Base-by-base conservation (phyloP, 2,329 filamentous ascomycete genomes). In the Phyllosticta citriasiana region DNA sequence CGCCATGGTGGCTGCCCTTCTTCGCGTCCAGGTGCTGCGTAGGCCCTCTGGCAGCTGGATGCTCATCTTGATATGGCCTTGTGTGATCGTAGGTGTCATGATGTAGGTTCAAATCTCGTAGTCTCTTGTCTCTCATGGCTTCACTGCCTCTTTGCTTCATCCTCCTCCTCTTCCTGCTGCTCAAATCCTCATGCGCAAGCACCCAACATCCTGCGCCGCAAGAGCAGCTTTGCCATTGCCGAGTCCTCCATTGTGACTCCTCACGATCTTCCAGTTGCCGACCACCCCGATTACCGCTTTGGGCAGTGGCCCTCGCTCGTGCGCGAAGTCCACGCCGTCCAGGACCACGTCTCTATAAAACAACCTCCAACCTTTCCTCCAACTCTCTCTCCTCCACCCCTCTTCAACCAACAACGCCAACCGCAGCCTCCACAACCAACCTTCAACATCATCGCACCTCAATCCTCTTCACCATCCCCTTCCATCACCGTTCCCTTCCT, bases 371-470 rank as follows among this genome's bases (percentile, higher is more conserved):
- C 30, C 30, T 51, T 25, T 61, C 55, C 33, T 55, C 57, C 57
- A 57, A 55, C 56, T 57, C 54, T 53, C 62, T 59, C 40, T 63
- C 56, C 47, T 64, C 35, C 53, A 57, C 52, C 54, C 50, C 47
- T 55, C 59, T 53, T 53, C 40, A 40, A 14, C 50, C 55, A 57
- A 57, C 60, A 27, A 59, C 53, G 19, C 19, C 19, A 22, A 22
- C 24, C 35, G 30, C 61, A 53, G 7, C 57, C 22, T 55, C 52
- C 57, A 22, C 33, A 12, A 16, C 22, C 12, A 30, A 16, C 52
- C 53, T 33, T 55, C 53, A 9, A 14, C 25, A 55, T 26, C 54
- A n/a, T n/a, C 40, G 14, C 14, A n/a, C 14, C 16, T n/a, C 14
- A 16, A 47, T 47, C 40, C 40, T 47, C 40, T 19, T n/a, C 40